Percentiles rank a stretch among this genome's conserved stretches.
Conservation (phyloP, 345 rosid species). For the Euphorbia tirucalli region DNA sequence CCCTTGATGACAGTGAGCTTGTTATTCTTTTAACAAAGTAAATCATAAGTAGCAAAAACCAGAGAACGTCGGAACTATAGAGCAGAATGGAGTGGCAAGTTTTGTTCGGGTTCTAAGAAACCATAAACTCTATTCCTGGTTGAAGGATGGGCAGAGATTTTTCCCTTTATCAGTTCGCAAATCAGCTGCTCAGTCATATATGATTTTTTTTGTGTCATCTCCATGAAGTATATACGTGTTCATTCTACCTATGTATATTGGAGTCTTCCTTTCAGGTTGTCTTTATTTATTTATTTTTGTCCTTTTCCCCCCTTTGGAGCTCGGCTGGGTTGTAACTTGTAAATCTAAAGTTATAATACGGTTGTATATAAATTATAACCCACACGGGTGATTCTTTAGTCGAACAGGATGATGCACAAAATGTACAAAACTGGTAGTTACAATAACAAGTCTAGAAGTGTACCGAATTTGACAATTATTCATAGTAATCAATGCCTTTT, state of each 20-base stretch:
- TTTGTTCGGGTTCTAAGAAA: no score
- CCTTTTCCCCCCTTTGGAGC: no score
- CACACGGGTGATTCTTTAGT: neutral
- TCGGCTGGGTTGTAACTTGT: neutral
- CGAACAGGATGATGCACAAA: neutral
- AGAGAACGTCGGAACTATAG: neutral
- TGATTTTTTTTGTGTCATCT: neutral
- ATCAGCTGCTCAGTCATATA: neutral
- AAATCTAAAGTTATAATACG: neutral
- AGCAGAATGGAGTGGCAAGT: neutral
- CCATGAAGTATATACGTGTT: neutral
- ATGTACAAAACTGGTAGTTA: neutral
- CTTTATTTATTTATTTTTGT: no score
- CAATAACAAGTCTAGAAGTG: no score
- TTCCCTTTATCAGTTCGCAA: neutral
- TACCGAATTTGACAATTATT: no score
- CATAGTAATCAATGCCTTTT: no score
- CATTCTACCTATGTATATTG: conserved; percentile 3
- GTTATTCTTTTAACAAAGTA: conserved; percentile 39
- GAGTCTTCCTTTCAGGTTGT: conserved; percentile 5
- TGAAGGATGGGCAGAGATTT: neutral
- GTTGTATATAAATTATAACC: neutral
- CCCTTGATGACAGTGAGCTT: conserved; percentile 43
- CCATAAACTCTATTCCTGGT: neutral
- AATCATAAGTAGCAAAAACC: conserved; percentile 5